Percentiles rank a stretch among this genome's conserved stretches.
These are phyloP conservation scores for Scedosporium boydii DNA, from an alignment of 2,329 filamentous ascomycete genomes.

Conservation along the genomic window DNA sequence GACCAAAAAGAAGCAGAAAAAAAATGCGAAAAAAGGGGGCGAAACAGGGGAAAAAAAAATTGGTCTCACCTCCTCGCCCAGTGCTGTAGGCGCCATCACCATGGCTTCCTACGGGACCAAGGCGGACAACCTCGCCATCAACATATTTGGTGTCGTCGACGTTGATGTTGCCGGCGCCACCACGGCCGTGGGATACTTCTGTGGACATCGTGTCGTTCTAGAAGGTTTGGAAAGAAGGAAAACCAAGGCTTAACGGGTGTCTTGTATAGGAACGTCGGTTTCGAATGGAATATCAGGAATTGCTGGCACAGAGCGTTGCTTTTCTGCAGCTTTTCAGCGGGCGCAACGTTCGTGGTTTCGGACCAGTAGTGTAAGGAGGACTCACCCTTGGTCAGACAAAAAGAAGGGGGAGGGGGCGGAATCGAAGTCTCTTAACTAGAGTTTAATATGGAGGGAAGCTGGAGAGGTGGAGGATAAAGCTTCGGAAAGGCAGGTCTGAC, in stretches of 20 bases:
- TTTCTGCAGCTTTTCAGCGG: neutral
- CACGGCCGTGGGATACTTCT: slow-evolving; percentile 52
- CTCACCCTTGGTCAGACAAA: neutral
- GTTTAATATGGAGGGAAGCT: neutral
- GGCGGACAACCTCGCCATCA: slow-evolving; percentile 52
- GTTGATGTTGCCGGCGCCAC: slow-evolving; percentile 53
- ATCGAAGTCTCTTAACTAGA: neutral
- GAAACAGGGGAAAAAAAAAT: neutral
- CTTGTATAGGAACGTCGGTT: neutral
- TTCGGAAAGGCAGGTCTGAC: neutral
- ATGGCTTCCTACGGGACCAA: slow-evolving; percentile 44
- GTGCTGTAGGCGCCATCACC: slow-evolving; percentile 49
- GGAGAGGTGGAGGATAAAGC: neutral
- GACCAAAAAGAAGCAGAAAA: neutral
- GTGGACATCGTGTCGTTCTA: slow-evolving; percentile 19
- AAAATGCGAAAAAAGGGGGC: neutral
- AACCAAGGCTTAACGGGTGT: neutral
- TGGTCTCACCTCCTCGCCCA: slow-evolving; percentile 45
- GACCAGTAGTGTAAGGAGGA: neutral
- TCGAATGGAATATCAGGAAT: neutral
- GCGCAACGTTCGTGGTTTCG: neutral
- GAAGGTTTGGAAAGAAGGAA: neutral
- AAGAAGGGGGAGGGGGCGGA: neutral
- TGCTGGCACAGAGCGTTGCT: neutral
- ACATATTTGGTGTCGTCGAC: slow-evolving; percentile 48